Evolutionary conservation across 192 early-diverging fungal genomes (phyloP).

Genomic region (Umbelopsis ramanniana): DNA sequence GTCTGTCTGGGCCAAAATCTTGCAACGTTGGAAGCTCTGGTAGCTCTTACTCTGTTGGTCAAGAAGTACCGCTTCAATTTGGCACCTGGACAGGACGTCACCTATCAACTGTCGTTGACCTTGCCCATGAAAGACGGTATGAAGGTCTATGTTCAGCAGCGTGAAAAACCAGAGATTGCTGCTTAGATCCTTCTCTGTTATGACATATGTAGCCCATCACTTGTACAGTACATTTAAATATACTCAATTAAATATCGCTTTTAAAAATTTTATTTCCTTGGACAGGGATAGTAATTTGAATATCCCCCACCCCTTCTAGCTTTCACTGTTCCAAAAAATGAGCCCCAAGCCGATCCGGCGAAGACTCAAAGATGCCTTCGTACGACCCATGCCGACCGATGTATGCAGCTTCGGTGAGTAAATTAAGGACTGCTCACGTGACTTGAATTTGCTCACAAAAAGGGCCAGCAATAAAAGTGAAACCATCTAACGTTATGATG

Average conservation of each 20-base stretch:
- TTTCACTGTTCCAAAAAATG: no score
- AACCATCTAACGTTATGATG: no score
- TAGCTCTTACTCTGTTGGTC: constrained; percentile 40
- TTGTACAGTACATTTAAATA: background rate
- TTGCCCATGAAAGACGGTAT: constrained; percentile 44
- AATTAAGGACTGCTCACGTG: no score
- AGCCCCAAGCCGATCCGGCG: no score
- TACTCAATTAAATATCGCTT: background rate
- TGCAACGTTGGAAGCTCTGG: constrained; percentile 51
- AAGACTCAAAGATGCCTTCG: no score
- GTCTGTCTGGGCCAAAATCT: constrained; percentile 52
- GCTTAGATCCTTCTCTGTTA: background rate
- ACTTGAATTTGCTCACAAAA: no score
- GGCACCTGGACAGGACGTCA: constrained; percentile 35
- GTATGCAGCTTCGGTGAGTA: no score
- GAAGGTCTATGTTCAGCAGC: constrained; percentile 25
- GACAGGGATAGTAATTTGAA: background rate
- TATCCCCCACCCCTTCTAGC: no score
- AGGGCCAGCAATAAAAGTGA: no score
- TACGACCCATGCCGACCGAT: no score
- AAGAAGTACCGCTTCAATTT: constrained; percentile 45
- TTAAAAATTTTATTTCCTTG: background rate
- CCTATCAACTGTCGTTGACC: constrained; percentile 38
- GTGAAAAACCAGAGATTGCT: constrained; percentile 17
- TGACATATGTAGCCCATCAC: background rate